Percentiles rank a stretch among this genome's conserved stretches.
Conservation (phyloP, 495 filamentous ascomycete genomes). For the Glutinoglossum americanum region DNA sequence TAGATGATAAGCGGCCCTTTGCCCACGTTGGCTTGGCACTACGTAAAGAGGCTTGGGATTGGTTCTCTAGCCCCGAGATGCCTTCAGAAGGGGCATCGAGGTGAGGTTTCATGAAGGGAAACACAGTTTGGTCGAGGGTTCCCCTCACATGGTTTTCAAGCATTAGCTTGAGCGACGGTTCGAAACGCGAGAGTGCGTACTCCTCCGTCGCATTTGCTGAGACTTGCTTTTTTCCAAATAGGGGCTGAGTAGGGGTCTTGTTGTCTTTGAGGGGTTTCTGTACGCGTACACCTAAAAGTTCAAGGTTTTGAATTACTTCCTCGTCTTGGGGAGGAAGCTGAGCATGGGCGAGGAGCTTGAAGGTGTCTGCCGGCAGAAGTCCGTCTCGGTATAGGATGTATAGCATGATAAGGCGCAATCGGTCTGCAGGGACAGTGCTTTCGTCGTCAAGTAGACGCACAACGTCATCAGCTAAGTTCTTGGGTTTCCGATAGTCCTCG, state of each 20-base stretch:
- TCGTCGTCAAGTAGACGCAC: conserved; percentile 75
- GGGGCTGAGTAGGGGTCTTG: conserved; percentile 35
- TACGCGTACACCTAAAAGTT: conserved; percentile 57
- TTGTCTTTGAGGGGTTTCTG: conserved; percentile 57
- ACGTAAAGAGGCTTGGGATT: conserved; percentile 56
- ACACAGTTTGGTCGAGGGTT: conserved; percentile 32
- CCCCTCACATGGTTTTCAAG: conserved; percentile 44
- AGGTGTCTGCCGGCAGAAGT: conserved; percentile 65
- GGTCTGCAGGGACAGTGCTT: conserved; percentile 40
- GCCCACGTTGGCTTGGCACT: conserved; percentile 93
- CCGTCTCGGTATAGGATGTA: conserved; percentile 79
- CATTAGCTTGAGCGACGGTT: conserved; percentile 23
- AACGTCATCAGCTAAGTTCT: conserved; percentile 65
- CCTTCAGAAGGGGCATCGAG: conserved; percentile 34
- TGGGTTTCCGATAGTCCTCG: conserved; percentile 79
- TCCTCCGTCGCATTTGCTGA: conserved; percentile 22
- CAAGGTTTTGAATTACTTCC: conserved; percentile 53
- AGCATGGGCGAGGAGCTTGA: conserved; percentile 68
- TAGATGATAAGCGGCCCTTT: conserved; percentile 45
- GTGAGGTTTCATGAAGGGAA: conserved; percentile 67
- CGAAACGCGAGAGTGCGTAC: conserved; percentile 43
- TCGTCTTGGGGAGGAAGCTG: conserved; percentile 51
- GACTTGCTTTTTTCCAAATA: conserved; percentile 41
- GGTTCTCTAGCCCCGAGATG: conserved; percentile 25
- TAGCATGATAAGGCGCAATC: conserved; percentile 62